Evolutionary conservation across 208 protist genomes (phyloP).

Genomic region (Phytomonas sp.): DNA sequence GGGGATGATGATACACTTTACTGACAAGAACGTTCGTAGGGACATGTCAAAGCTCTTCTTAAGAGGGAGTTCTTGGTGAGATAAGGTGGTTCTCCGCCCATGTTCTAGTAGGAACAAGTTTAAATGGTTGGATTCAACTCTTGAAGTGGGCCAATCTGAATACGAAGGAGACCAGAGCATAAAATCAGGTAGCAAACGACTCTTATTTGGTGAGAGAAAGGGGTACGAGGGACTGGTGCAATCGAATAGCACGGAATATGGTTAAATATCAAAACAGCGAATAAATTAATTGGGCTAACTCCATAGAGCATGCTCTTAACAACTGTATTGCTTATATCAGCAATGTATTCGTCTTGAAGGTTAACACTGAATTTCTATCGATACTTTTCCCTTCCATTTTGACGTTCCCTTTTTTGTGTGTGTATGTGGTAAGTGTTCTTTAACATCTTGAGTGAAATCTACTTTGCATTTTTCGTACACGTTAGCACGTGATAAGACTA

Average conservation of each 20-base stretch:
- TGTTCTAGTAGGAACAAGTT: not conserved
- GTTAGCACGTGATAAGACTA: not conserved
- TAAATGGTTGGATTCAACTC: not conserved
- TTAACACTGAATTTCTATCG: not conserved
- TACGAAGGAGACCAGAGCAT: not conserved
- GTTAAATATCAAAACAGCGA: not conserved
- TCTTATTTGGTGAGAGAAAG: not conserved
- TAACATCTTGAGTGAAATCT: constrained; percentile 1
- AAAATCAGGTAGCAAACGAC: not conserved
- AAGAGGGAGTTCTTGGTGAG: not conserved
- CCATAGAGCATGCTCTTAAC: not conserved
- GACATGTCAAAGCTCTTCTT: not conserved
- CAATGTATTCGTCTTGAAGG: not conserved
- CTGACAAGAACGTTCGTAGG: not conserved
- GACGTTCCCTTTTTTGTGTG: constrained; percentile 1
- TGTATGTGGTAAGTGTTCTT: not conserved
- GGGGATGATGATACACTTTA: not conserved
- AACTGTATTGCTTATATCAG: not conserved
- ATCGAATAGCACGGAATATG: not conserved
- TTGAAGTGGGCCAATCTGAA: not conserved
- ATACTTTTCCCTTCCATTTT: constrained; percentile 2
- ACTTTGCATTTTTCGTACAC: constrained; percentile 7
- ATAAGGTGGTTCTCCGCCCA: not conserved
- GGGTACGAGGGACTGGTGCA: not conserved
- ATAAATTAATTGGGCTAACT: not conserved